phyloP scores from a whole-genome alignment of 2,329 filamentous ascomycete genomes.

The Hirsutella thompsonii region DNA sequence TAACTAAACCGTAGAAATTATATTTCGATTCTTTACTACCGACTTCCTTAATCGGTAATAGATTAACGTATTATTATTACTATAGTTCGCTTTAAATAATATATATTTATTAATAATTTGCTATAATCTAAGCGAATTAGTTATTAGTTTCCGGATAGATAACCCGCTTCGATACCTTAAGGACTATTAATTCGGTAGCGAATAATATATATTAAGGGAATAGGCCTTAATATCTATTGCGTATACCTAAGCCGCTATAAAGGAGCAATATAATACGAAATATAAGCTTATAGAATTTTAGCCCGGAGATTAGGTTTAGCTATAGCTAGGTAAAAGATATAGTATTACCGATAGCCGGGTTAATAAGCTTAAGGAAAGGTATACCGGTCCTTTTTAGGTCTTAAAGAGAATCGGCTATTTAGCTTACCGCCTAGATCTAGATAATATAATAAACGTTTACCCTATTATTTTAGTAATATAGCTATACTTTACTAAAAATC shows the following conservation, averaged over 20 bases:
- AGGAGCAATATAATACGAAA: not conserved
- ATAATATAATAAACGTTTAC: not conserved
- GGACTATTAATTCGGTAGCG: too few species aligned
- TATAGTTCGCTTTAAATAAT: too few species aligned
- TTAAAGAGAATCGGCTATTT: not conserved
- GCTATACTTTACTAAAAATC: not conserved
- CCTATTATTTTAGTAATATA: not conserved
- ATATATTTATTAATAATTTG: too few species aligned
- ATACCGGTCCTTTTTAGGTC: not conserved
- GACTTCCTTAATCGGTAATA: not conserved
- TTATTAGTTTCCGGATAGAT: too few species aligned
- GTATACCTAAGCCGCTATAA: too few species aligned
- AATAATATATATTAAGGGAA: too few species aligned
- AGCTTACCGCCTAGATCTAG: not conserved
- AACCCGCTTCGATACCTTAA: too few species aligned
- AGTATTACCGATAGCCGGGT: not conserved
- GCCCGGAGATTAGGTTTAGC: not conserved
- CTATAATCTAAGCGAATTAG: too few species aligned
- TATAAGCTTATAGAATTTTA: slow-evolving; percentile 1
- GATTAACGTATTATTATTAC: too few species aligned
- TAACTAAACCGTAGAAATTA: not conserved
- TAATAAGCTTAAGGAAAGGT: not conserved
- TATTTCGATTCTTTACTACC: not conserved
- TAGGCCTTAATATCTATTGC: too few species aligned
- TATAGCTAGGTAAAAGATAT: not conserved